Percentiles rank a stretch among this genome's conserved stretches.
Evolutionary conservation across 192 early-diverging fungal genomes (phyloP).

Genomic region (Mortierella hygrophila): DNA sequence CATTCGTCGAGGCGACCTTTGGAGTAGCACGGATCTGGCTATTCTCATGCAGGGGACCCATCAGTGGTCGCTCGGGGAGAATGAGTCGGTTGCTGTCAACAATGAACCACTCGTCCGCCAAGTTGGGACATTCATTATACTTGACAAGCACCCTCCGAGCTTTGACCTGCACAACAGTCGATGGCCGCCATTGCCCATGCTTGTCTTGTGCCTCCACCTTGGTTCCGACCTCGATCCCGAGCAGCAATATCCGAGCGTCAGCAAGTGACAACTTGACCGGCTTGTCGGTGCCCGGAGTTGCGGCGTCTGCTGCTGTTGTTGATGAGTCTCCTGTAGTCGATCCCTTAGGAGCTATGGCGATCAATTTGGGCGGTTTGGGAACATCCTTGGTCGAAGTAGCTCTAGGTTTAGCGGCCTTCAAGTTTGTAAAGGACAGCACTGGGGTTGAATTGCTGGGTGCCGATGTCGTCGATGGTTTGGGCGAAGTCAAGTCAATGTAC

Average conservation of each 20-base stretch:
- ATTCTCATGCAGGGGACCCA: not conserved
- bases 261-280: not conserved
- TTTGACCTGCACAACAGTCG: slow-evolving; percentile 50
- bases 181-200: slow-evolving; percentile 55
- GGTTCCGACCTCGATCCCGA: slow-evolving; percentile 26
- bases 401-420: not conserved
- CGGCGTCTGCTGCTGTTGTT: not conserved
- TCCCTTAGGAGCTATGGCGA: not conserved
- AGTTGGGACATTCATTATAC: slow-evolving; percentile 51
- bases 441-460: not conserved
- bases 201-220: slow-evolving; percentile 57
- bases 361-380: not conserved
- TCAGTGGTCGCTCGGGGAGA: not conserved
- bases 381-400: not conserved
- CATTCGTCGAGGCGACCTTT: not conserved
- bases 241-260: slow-evolving; percentile 7
- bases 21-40: not conserved
- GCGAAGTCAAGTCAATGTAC: not conserved
- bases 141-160: slow-evolving; percentile 51
- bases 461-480: not conserved
- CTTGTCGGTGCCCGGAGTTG: not conserved
- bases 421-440: not conserved
- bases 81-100: slow-evolving; percentile 35
- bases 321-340: not conserved
- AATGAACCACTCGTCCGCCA: slow-evolving; percentile 50